Conservation (phyloP, 768 basidiomycete species). For the Pleurotus cornucopiae region DNA sequence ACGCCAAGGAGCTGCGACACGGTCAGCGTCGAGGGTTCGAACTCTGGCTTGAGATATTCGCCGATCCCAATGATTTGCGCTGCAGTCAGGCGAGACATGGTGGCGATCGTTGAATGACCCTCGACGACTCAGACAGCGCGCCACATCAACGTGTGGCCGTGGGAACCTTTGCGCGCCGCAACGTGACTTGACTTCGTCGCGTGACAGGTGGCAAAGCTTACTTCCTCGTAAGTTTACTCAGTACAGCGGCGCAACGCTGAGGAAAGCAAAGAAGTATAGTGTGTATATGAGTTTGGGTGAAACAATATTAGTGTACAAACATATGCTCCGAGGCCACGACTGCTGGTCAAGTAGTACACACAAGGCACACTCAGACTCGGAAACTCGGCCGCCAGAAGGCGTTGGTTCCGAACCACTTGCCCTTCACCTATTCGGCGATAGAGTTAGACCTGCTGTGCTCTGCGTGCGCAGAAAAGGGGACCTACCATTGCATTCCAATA, state of each 20-base stretch:
- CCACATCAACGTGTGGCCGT: too few species aligned
- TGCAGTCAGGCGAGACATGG: constrained; percentile 77
- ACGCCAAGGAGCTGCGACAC: constrained; percentile 80
- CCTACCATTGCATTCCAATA: constrained; percentile 77
- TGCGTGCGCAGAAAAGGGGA: neutral
- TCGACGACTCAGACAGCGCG: too few species aligned
- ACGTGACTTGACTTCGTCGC: too few species aligned
- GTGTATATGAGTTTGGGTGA: neutral
- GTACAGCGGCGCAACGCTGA: too few species aligned
- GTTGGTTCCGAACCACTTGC: constrained; percentile 40
- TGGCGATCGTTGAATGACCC: neutral
- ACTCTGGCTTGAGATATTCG: constrained; percentile 76
- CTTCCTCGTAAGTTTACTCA: too few species aligned
- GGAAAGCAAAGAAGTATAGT: too few species aligned
- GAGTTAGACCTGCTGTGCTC: constrained; percentile 25
- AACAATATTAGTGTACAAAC: neutral
- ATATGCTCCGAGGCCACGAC: neutral
- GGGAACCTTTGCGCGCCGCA: too few species aligned
- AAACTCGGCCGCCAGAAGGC: constrained; percentile 28
- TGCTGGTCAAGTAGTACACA: neutral
- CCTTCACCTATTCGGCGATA: constrained; percentile 30
- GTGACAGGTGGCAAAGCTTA: too few species aligned
- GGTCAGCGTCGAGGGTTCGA: constrained; percentile 69
- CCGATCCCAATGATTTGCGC: constrained; percentile 71
- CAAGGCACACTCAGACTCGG: constrained; percentile 3